Conservation (phyloP, 306 rosid species). For the Cyamopsis tetragonoloba region DNA sequence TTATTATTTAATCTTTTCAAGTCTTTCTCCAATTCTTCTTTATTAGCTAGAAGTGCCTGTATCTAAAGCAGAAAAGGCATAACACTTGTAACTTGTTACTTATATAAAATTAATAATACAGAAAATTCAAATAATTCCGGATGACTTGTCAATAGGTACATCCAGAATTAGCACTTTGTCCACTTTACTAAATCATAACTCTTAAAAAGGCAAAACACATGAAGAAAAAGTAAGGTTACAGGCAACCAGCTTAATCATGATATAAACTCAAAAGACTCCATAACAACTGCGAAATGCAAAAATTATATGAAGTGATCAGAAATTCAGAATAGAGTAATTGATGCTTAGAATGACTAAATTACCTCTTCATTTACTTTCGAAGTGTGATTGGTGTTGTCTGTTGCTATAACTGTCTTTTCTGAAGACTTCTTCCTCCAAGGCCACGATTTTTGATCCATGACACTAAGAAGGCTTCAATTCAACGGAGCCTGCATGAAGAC, state of each 20-base stretch:
- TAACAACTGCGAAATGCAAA: background rate
- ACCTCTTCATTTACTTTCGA: slow-evolving; percentile 67
- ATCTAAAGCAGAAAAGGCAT: slow-evolving; percentile 35
- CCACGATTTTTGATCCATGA: slow-evolving; percentile 81
- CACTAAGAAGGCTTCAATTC: slow-evolving; percentile 20
- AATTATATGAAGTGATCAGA: slow-evolving; percentile 5
- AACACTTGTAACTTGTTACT: background rate
- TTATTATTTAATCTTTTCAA: slow-evolving; percentile 48
- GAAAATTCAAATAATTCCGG: background rate
- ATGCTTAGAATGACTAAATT: background rate
- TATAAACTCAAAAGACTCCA: slow-evolving; percentile 1
- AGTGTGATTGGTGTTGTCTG: slow-evolving; percentile 39
- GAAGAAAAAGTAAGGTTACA: background rate
- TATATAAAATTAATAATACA: background rate
- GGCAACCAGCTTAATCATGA: slow-evolving; percentile 4
- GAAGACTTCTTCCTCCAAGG: slow-evolving; percentile 79
- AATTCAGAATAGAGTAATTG: slow-evolving; percentile 1
- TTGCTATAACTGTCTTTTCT: slow-evolving; percentile 47
- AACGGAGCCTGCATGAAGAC: slow-evolving; percentile 18
- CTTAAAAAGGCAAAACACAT: background rate
- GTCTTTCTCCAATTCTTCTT: slow-evolving; percentile 70
- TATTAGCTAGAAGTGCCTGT: slow-evolving; percentile 54
- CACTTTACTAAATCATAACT: background rate
- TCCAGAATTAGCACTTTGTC: background rate
- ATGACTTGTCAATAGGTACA: background rate